Percentiles rank a stretch among this genome's conserved stretches.
Evolutionary conservation across 768 basidiomycete species (phyloP).

Genomic region (Boletus pseudo-olivaceus): DNA sequence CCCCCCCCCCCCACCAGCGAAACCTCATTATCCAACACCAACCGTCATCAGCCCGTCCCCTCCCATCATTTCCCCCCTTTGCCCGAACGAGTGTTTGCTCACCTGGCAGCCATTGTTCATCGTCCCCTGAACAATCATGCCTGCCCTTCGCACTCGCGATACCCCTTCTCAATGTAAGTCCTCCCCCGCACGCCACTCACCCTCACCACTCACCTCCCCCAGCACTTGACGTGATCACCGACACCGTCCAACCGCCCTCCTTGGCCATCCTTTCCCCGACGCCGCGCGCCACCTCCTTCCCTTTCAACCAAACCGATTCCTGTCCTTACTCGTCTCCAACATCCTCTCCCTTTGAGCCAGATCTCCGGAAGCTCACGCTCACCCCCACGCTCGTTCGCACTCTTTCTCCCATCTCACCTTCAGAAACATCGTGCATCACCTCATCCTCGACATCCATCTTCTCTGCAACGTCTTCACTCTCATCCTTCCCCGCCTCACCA

Average conservation of each 20-base stretch:
- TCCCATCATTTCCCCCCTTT: constrained; percentile 31
- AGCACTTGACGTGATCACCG: constrained; percentile 78
- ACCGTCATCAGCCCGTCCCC: constrained; percentile 14
- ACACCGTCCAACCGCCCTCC: constrained; percentile 53
- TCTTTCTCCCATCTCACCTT: constrained; percentile 39
- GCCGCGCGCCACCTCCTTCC: constrained; percentile 50
- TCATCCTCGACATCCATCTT: constrained; percentile 43
- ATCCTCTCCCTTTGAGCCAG: constrained; percentile 72
- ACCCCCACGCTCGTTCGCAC: constrained; percentile 45
- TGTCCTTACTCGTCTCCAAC: constrained; percentile 66
- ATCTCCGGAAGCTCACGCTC: constrained; percentile 46
- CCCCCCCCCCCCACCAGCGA: no score
- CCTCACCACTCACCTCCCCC: constrained; percentile 16
- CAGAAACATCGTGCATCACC: constrained; percentile 21
- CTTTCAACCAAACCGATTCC: constrained; percentile 37
- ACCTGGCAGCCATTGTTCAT: constrained; percentile 33
- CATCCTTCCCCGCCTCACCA: constrained; percentile 33
- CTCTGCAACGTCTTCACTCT: constrained; percentile 35
- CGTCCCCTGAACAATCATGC: constrained; percentile 54
- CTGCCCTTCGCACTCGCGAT: constrained; percentile 77
- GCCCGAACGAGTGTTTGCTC: constrained; percentile 36
- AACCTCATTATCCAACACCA: constrained; percentile 41
- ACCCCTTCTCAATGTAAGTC: constrained; percentile 51
- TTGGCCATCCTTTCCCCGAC: constrained; percentile 58
- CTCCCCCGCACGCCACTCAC: not conserved